Evolutionary conservation across 805 yeast genomes (phyloP).

Genomic region (Candida rishiriensis): DNA sequence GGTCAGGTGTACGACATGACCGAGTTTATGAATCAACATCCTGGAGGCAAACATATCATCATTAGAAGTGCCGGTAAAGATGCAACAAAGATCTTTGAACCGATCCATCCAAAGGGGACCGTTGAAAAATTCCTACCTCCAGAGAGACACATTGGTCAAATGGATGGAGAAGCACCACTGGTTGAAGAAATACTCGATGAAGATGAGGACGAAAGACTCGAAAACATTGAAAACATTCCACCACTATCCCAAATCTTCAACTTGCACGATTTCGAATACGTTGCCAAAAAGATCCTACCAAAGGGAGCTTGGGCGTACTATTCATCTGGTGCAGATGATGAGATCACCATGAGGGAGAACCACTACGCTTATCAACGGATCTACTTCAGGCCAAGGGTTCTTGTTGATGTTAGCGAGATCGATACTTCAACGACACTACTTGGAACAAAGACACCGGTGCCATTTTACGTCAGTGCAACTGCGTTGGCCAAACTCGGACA

Average conservation of each 20-base stretch:
- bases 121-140: conserved; percentile 56
- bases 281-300: conserved; percentile 76
- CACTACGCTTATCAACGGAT: conserved; percentile 85
- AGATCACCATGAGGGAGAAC: conserved; percentile 83
- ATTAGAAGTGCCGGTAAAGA: conserved; percentile 46
- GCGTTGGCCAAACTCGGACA: conserved; percentile 91
- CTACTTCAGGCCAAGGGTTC: conserved; percentile 78
- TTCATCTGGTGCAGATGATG: conserved; percentile 90
- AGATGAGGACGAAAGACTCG: conserved; percentile 40
- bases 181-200: conserved; percentile 33
- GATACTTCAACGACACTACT: conserved; percentile 70
- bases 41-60: conserved; percentile 48
- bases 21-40: conserved; percentile 42
- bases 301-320: conserved; percentile 90
- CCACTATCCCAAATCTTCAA: conserved; percentile 67
- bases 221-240: conserved; percentile 52
- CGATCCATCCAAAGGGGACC: conserved; percentile 88
- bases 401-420: conserved; percentile 74
- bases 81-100: conserved; percentile 70
- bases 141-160: conserved; percentile 56
- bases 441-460: conserved; percentile 65
- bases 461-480: conserved; percentile 88
- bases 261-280: conserved; percentile 78
- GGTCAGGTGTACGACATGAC: conserved; percentile 78
- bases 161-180: conserved; percentile 32